Base-by-base conservation (phyloP, 495 filamentous ascomycete genomes). In the Delitschia confertaspora region DNA sequence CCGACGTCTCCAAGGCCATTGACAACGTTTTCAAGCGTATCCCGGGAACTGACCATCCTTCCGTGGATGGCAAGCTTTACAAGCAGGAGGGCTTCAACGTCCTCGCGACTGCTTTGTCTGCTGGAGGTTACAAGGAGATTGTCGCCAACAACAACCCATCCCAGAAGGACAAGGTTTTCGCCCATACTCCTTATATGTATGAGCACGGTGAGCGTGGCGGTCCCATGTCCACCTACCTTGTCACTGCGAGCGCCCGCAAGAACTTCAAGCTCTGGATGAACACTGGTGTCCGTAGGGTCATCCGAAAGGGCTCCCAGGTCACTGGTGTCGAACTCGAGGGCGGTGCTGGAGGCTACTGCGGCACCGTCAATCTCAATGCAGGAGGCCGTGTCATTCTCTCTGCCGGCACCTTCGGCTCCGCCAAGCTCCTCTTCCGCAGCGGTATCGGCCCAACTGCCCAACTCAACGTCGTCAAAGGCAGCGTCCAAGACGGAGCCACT, bases 221-320 rank as follows among this genome's bases (percentile, higher is more conserved):
- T 8, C 83, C 82, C 33, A 64, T 85, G 53, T 76, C 75, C 6
- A 86, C 82, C 3, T 88, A 88, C 60, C 73, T 88, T 6, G 72
- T 77, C 23, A 71, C 68, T 22, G 81, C 82, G 19, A 67, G 69
- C 52, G 63, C 59, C 25, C 67, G 74, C 40, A 58, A 58, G 20
- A 83, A 86, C 67, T 86, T 88, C 68, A 66, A 74, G 20, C 61
- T 88, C 42, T 73, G 73, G 61, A 69, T 75, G 42, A 74, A 77
- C 55, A 79, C 80, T 25, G 68, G 71, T 19, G 82, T 85, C 33
- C 69, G 73, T 50, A 72, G 82, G 13, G 68, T 86, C 20, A 63
- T 83, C 38, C 77, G 82, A 19, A 66, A 67, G 3, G 75, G 74
- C 9, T 69, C 72, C 41, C 68, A 73, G 25, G 67, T 78, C 32